Evolutionary conservation across 2,329 filamentous ascomycete species (phyloP).

Genomic region (Aspergillus sp.): DNA sequence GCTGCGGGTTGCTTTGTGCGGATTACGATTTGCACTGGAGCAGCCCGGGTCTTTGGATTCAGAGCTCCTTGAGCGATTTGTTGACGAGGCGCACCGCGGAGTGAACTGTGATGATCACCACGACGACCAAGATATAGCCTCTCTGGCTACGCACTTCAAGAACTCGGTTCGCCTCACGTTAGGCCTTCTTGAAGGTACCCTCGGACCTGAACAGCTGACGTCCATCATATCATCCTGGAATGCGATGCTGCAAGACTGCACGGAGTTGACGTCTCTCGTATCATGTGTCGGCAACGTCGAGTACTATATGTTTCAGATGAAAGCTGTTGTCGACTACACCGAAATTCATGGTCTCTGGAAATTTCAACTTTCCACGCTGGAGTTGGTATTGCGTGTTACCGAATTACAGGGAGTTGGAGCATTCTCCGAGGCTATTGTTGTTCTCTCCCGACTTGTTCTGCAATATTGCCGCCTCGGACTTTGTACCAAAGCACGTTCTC

Average conservation of each 20-base stretch:
- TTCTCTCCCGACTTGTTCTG: conserved; percentile 49
- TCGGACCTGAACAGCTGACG: conserved; percentile 28
- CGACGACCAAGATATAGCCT: conserved; percentile 28
- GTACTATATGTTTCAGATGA: conserved; percentile 52
- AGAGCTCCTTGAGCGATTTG: conserved; percentile 25
- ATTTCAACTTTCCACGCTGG: conserved; percentile 50
- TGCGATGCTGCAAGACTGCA: conserved; percentile 45
- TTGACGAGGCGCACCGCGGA: conserved; percentile 26
- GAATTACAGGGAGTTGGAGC: conserved; percentile 45
- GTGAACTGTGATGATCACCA: conserved; percentile 20
- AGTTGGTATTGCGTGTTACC: conserved; percentile 48
- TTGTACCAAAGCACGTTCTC: conserved; percentile 56
- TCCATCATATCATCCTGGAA: conserved; percentile 36
- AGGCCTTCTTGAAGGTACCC: conserved; percentile 34
- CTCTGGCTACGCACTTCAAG: conserved; percentile 29
- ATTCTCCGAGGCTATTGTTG: conserved; percentile 42
- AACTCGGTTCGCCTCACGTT: conserved; percentile 37
- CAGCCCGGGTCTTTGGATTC: conserved; percentile 29
- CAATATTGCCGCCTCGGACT: conserved; percentile 63
- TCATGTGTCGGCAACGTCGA: conserved; percentile 52
- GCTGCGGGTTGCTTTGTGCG: conserved; percentile 34
- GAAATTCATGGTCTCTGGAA: conserved; percentile 57
- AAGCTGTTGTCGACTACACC: conserved; percentile 56
- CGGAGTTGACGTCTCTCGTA: conserved; percentile 43
- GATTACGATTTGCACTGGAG: conserved; percentile 36